phyloP scores from a whole-genome alignment of 306 rosid species.

The Citrullus mucosospermus region DNA sequence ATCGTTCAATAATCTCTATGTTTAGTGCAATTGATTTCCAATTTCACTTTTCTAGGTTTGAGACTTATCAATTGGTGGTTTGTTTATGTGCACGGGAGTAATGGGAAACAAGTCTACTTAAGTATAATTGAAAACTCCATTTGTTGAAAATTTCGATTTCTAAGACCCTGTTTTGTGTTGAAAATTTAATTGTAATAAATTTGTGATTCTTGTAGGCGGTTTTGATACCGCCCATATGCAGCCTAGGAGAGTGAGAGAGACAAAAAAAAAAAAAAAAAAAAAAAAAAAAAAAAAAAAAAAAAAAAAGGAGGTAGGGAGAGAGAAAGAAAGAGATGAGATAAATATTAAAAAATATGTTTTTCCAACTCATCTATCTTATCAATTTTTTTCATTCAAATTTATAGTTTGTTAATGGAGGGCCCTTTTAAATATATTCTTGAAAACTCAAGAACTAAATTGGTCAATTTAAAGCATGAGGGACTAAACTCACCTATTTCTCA shows the following conservation, averaged over 20 bases:
- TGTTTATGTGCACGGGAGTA: constrained; percentile 45
- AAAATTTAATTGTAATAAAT: neutral
- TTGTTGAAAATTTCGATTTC: neutral
- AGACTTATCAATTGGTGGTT: neutral
- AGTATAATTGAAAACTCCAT: constrained; percentile 29
- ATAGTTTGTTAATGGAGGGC: no score
- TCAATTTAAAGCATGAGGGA: no score
- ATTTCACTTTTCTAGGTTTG: neutral
- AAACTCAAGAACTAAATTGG: no score
- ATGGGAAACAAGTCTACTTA: constrained; percentile 87
- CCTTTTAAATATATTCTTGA: no score
- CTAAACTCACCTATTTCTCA: no score
- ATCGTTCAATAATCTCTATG: neutral
- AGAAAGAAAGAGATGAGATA: no score
- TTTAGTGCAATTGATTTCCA: neutral
- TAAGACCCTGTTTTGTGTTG: neutral
- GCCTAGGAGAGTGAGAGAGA: constrained; percentile 32
- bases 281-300: no score
- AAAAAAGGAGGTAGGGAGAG: no score
- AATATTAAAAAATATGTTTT: no score
- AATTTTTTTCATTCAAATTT: no score
- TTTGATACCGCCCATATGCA: constrained; percentile 87
- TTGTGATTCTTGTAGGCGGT: constrained; percentile 43
- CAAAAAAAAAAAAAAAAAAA: no score
- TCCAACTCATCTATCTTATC: no score